Evolutionary conservation across 1,139 yeast species (phyloP).

Genomic region (Diutina neorugosa): DNA sequence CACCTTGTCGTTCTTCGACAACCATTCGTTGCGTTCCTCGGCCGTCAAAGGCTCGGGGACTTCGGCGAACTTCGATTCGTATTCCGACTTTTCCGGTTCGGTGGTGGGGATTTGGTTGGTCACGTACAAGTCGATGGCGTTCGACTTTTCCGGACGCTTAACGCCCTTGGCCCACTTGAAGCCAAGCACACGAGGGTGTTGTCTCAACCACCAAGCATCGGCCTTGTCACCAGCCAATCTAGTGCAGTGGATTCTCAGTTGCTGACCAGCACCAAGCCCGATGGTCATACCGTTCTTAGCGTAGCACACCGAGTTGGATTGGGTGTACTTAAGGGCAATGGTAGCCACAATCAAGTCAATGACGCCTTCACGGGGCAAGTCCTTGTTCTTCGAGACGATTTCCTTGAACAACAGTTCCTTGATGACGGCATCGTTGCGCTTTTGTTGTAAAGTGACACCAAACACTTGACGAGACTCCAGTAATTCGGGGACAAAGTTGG

Average conservation of each 20-base stretch:
- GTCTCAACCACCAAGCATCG: constrained; percentile 99
- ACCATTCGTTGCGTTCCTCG: constrained; percentile 84
- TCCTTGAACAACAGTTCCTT: constrained; percentile 81
- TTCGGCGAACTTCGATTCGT: constrained; percentile 75
- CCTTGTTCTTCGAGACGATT: constrained; percentile 78
- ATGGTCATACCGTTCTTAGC: constrained; percentile 98
- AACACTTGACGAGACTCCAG: constrained; percentile 90
- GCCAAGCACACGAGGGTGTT: constrained; percentile 85
- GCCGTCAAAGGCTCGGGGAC: constrained; percentile 74
- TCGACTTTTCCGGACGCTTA: constrained; percentile 97
- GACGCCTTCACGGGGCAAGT: constrained; percentile 80
- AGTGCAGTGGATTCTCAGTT: constrained; percentile 97
- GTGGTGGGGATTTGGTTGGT: constrained; percentile 82
- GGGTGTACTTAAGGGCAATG: constrained; percentile 92
- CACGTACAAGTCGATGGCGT: constrained; percentile 90
- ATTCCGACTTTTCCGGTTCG: constrained; percentile 90
- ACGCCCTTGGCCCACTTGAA: constrained; percentile 98
- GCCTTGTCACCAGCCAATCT: constrained; percentile 99
- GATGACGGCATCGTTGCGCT: constrained; percentile 94
- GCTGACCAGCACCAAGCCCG: constrained; percentile 99
- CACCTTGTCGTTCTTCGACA: constrained; percentile 64
- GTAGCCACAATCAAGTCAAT: constrained; percentile 94
- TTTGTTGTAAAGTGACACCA: constrained; percentile 90
- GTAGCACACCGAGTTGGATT: constrained; percentile 95
- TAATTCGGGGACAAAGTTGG: constrained; percentile 74